Evolutionary conservation across 192 early-diverging fungal genomes (phyloP).

Genomic region (Linnemannia exigua): DNA sequence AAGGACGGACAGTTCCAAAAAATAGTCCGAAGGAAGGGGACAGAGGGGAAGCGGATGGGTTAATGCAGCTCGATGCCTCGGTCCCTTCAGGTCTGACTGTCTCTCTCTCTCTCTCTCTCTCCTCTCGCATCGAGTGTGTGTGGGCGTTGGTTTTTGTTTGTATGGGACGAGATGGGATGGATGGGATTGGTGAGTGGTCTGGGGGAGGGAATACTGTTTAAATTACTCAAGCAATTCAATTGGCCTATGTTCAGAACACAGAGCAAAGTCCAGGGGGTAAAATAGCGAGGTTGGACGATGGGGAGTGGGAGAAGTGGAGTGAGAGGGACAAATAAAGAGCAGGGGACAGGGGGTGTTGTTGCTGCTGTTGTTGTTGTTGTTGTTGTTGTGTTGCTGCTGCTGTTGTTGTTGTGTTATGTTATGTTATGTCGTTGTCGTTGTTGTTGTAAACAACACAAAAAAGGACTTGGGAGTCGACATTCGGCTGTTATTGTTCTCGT

Average conservation of each 20-base stretch:
- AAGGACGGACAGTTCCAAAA: no score
- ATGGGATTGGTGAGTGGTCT: neutral
- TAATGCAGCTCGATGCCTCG: slow-evolving; percentile 2
- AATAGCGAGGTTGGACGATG: neutral
- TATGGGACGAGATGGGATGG: neutral
- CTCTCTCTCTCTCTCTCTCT: neutral
- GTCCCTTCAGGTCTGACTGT: neutral
- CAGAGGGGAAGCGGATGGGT: neutral
- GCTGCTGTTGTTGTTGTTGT: neutral
- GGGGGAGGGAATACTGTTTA: neutral
- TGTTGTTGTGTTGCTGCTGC: neutral
- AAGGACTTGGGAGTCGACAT: neutral
- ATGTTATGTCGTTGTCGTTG: neutral
- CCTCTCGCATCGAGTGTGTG: neutral
- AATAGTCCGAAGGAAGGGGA: neutral
- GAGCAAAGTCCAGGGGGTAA: neutral
- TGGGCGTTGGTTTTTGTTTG: neutral
- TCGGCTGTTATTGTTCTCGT: neutral
- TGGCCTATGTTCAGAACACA: neutral
- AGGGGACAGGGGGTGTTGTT: neutral
- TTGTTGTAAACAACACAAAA: no score
- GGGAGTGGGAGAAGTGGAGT: neutral
- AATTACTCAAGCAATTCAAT: neutral
- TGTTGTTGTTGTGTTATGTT: no score
- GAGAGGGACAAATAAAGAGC: neutral